These are phyloP conservation scores for Astragalus glycyphyllos DNA, from an alignment of 306 rosid species.

Conservation along the genomic window DNA sequence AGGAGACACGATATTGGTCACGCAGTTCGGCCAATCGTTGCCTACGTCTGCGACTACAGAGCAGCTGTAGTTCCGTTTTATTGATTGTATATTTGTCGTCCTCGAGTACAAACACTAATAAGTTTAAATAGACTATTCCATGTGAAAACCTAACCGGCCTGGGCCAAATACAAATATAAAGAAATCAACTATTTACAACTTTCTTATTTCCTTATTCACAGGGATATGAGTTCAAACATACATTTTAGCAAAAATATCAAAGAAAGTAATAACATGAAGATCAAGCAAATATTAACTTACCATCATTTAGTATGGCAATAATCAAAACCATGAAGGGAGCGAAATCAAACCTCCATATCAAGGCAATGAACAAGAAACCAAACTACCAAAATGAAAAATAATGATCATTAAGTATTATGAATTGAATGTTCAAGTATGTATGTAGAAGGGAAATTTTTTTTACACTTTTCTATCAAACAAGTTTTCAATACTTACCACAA, in stretches of 20 bases:
- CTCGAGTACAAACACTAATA: too few species aligned
- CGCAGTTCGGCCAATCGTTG: too few species aligned
- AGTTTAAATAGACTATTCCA: too few species aligned
- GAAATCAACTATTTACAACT: too few species aligned
- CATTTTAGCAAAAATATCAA: neutral
- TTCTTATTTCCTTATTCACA: too few species aligned
- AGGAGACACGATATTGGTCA: too few species aligned
- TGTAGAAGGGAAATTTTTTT: neutral
- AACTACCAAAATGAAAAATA: constrained; percentile 59
- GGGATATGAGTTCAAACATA: neutral
- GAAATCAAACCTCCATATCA: constrained; percentile 95
- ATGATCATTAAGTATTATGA: constrained; percentile 27
- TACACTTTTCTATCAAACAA: neutral
- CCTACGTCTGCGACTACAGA: too few species aligned
- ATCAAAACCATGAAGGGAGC: constrained; percentile 99
- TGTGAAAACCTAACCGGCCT: too few species aligned
- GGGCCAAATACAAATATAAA: too few species aligned
- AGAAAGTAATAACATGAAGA: constrained; percentile 4
- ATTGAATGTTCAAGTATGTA: neutral
- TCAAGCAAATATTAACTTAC: constrained; percentile 50
- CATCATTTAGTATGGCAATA: constrained; percentile 91
- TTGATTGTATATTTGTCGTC: too few species aligned
- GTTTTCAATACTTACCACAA: constrained; percentile 73
- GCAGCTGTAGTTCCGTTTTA: too few species aligned
- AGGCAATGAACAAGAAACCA: constrained; percentile 90